A percentile compares a stretch with the other conserved stretches of the same genome.
These are phyloP conservation scores for Alternaria panax DNA, from an alignment of 2,329 filamentous ascomycete species.

Conservation along the genomic window DNA sequence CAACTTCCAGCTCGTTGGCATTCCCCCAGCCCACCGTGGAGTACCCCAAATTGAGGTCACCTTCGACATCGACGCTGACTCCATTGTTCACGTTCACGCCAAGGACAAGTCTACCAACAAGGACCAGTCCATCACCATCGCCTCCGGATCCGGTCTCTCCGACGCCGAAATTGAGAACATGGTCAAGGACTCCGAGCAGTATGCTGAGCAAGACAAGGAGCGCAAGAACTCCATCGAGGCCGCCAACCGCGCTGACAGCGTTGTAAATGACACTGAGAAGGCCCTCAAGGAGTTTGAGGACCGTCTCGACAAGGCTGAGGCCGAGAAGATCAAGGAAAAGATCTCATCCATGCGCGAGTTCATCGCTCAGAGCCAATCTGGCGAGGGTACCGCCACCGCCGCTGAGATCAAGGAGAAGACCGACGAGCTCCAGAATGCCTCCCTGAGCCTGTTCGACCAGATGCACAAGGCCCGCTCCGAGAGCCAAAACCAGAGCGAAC, in stretches of 20 bases:
- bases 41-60: slow-evolving; percentile 97
- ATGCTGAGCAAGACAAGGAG: slow-evolving; percentile 93
- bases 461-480: slow-evolving; percentile 95
- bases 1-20: slow-evolving; percentile 99
- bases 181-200: slow-evolving; percentile 98
- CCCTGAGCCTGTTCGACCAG: slow-evolving; percentile 98
- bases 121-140: slow-evolving; percentile 99
- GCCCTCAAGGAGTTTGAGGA: slow-evolving; percentile 96
- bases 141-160: slow-evolving; percentile 94
- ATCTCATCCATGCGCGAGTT: slow-evolving; percentile 84
- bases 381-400: slow-evolving; percentile 84
- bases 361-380: slow-evolving; percentile 91
- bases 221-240: slow-evolving; percentile 94
- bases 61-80: slow-evolving; percentile 98
- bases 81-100: slow-evolving; percentile 95
- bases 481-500: slow-evolving; percentile 54
- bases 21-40: slow-evolving; percentile 93
- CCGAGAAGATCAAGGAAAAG: slow-evolving; percentile 93
- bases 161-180: slow-evolving; percentile 95
- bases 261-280: slow-evolving; percentile 98
- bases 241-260: slow-evolving; percentile 95
- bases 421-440: slow-evolving; percentile 94
- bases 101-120: slow-evolving; percentile 99
- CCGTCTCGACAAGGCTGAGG: slow-evolving; percentile 95
- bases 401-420: slow-evolving; percentile 98